Percentiles rank a stretch among this genome's conserved stretches.
Evolutionary conservation across 23 red algal genomes (phyloP).

Genomic region (Cyanidioschyzon merolae): DNA sequence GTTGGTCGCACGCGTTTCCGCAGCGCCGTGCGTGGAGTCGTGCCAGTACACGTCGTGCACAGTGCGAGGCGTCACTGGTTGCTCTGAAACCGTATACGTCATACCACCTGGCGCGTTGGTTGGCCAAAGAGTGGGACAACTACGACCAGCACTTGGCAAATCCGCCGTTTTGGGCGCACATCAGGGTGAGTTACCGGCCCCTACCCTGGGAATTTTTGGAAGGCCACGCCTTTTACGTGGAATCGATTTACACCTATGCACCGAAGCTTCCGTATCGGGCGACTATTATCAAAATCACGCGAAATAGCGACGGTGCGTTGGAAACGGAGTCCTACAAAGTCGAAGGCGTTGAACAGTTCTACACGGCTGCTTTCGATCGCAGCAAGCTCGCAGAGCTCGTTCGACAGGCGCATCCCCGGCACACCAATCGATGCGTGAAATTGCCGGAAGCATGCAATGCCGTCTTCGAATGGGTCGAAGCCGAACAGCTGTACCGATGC

Average conservation of each 20-base stretch:
- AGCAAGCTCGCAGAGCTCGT: constrained; percentile 30
- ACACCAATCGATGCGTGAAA: constrained; percentile 28
- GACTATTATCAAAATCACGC: constrained; percentile 47
- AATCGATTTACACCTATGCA: constrained; percentile 70
- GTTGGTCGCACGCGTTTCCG: too few relatives aligned
- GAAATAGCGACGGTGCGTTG: constrained; percentile 19
- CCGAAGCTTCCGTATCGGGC: constrained; percentile 65
- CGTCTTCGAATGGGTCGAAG: constrained; percentile 37
- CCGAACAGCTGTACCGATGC: constrained; percentile 32
- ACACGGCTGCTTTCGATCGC: constrained; percentile 56
- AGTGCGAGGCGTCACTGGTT: background rate
- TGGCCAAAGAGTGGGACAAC: constrained; percentile 85
- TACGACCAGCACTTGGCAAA: constrained; percentile 62
- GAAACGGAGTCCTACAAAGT: constrained; percentile 76
- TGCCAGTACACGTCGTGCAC: background rate
- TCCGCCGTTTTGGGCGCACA: constrained; percentile 90
- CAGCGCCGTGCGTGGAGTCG: too few relatives aligned
- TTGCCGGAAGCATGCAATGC: constrained; percentile 67
- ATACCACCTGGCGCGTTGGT: constrained; percentile 38
- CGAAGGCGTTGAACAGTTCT: constrained; percentile 41
- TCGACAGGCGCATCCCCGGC: background rate
- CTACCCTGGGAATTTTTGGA: constrained; percentile 50
- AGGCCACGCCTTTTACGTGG: constrained; percentile 56
- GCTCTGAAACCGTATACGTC: background rate
- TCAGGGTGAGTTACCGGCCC: constrained; percentile 67